These are phyloP conservation scores for Cornus suecica DNA, from an alignment of 148 eudicot genomes.

Conservation along the genomic window DNA sequence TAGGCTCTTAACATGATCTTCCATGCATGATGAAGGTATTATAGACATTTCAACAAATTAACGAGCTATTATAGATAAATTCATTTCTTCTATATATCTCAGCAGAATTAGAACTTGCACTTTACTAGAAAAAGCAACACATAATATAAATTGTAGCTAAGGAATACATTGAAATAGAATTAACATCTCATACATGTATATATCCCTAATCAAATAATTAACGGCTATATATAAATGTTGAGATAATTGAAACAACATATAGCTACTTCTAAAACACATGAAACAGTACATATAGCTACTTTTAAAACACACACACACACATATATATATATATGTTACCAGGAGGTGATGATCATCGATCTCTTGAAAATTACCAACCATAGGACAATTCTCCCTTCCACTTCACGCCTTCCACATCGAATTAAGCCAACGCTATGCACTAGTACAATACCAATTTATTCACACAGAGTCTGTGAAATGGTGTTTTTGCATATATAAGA, in stretches of 20 bases:
- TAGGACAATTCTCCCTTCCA: background rate
- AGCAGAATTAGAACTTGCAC: background rate
- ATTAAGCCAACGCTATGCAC: constrained; percentile 4
- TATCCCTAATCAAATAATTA: background rate
- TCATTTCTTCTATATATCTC: background rate
- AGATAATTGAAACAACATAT: background rate
- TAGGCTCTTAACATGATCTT: background rate
- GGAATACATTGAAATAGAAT: background rate
- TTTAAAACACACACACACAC: too few species aligned
- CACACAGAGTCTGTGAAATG: background rate
- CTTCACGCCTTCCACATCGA: background rate
- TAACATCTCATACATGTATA: background rate
- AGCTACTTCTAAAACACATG: background rate
- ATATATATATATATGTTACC: background rate
- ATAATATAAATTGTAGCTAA: background rate
- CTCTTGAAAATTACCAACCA: background rate
- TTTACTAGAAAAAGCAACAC: background rate
- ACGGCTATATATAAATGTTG: background rate
- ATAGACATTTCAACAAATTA: background rate
- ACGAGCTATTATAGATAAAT: background rate
- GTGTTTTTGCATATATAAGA: constrained; percentile 8
- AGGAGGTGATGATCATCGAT: background rate
- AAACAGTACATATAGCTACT: background rate
- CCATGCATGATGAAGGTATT: background rate
- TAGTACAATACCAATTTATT: constrained; percentile 6